These are phyloP conservation scores for Aspergillus cavernicola DNA, from an alignment of 495 filamentous ascomycete species.

Conservation along the genomic window DNA sequence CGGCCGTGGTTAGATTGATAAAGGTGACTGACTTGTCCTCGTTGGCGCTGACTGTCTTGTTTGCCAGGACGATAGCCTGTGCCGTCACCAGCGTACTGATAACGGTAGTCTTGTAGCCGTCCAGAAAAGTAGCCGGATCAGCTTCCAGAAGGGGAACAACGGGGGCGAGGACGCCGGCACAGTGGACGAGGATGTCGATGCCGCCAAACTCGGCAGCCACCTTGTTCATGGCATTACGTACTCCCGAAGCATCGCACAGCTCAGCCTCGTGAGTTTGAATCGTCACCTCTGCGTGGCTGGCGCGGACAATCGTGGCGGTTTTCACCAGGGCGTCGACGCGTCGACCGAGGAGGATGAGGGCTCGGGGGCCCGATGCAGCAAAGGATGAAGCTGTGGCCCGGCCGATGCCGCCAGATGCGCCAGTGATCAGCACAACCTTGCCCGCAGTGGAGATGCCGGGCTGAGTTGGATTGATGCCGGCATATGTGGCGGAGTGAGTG, in stretches of 20 bases:
- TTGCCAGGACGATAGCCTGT: conserved; percentile 26
- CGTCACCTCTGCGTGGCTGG: conserved; percentile 4
- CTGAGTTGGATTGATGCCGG: conserved; percentile 20
- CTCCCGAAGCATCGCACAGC: conserved; percentile 19
- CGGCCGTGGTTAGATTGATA: conserved; percentile 28
- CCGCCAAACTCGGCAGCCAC: conserved; percentile 15
- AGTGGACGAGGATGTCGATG: conserved; percentile 36
- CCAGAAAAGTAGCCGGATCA: conserved; percentile 22
- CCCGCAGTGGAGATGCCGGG: conserved; percentile 31
- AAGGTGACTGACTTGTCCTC: conserved; percentile 23
- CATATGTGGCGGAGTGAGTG: conserved; percentile 19
- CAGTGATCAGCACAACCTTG: conserved; percentile 21
- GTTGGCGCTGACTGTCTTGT: conserved; percentile 5
- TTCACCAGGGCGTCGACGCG: conserved; percentile 34
- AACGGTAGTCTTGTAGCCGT: conserved; percentile 34
- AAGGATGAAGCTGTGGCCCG: conserved; percentile 45
- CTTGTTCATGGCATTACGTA: conserved; percentile 12
- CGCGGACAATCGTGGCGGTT: conserved; percentile 30
- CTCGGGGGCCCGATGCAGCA: conserved; percentile 16
- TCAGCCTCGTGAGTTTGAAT: conserved; percentile 19
- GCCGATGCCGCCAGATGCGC: conserved; percentile 21
- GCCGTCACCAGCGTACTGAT: conserved; percentile 27
- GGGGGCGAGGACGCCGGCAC: conserved; percentile 25
- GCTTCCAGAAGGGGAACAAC: conserved; percentile 19
- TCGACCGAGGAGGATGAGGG: conserved; percentile 29